Base-by-base conservation (phyloP, 208 protist genomes). In the Crithidia acanthocephali region DNA sequence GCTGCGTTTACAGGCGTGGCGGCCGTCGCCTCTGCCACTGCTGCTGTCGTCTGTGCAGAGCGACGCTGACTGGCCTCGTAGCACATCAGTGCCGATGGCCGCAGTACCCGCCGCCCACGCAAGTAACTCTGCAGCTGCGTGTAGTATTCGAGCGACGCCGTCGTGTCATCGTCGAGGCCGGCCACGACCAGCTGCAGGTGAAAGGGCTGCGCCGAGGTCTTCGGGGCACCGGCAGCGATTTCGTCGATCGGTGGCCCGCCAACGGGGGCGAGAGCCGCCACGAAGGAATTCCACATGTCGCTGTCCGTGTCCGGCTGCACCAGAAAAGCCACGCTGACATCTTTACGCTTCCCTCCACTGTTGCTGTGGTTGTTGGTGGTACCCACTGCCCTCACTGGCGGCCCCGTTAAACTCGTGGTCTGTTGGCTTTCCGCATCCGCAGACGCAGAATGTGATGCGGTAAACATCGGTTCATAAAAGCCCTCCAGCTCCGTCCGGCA, bases 221-320 rank as follows among this genome's bases (percentile, higher is more conserved):
- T 83, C 2, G 81, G 64, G 32, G 74, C 75, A 7, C 83, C 87
- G 16, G 68, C 75, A 48, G 77, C 82, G 42, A 93, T 77, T 18
- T 80, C 79, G 4, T 47, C 44, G 6, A 90, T 55, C 2, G 78
- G 84, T 28, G 83, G 80, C 18, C 87, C 87, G 6, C 62, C 84
- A 8, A 93, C 79, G 0, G 84, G 78, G 1, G 87, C 74, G 51
- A 88, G 64, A 15, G 79, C 67, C 5, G 62, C 66, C 9, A 84
- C 61, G 40, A 92, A 90, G 15, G 52, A 45, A n/a, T 84, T 82
- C 83, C 83, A 90, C 47, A 80, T 27, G 40, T 80, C 66, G 13
- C 74, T 72, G 71, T 74, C 62, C 18, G 18, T 51, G 45, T 50
- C 23, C 0, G 71, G 30, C 56, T 76, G 71, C 23, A 61, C 22